phyloP scores from a whole-genome alignment of 163 green algal genomes.

The Scenedesmus sp. region DNA sequence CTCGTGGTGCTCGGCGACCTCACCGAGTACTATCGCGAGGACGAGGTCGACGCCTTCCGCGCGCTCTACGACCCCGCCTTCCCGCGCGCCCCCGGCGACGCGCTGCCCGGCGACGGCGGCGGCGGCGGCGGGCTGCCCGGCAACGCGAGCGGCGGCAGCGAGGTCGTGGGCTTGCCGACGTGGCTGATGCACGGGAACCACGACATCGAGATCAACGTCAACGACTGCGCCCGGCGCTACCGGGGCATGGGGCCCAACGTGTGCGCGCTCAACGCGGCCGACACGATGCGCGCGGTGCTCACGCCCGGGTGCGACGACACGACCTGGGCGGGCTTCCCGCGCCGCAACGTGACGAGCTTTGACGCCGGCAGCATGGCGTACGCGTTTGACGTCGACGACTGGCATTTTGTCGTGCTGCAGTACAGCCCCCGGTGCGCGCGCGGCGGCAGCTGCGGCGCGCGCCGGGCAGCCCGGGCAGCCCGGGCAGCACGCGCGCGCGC shows the following conservation, averaged over 20 bases:
- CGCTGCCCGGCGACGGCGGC: too few species aligned
- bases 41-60: slow-evolving; percentile 43
- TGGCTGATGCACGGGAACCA: slow-evolving; percentile 48
- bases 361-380: slow-evolving; percentile 45
- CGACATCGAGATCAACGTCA: slow-evolving; percentile 44
- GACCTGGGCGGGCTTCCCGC: slow-evolving; percentile 28
- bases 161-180: slow-evolving; percentile 34
- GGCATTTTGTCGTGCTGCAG: slow-evolving; percentile 49
- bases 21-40: slow-evolving; percentile 39
- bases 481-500: not conserved
- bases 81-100: not conserved
- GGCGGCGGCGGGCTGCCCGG: too few species aligned
- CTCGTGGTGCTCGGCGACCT: slow-evolving; percentile 49
- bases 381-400: slow-evolving; percentile 44
- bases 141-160: not conserved
- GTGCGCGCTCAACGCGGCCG: slow-evolving; percentile 25
- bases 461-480: too few species aligned
- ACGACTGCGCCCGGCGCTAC: slow-evolving; percentile 14
- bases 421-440: slow-evolving; percentile 32
- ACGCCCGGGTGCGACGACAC: slow-evolving; percentile 22
- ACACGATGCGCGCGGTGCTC: slow-evolving; percentile 40
- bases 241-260: slow-evolving; percentile 10
- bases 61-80: slow-evolving; percentile 42
- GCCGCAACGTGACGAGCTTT: slow-evolving; percentile 36
- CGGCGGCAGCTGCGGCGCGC: too few species aligned